Evolutionary conservation across 371 early-diverging fungal genomes (phyloP), one percentile per base, ranked within the genome.

Genomic region (Rhizopus arrhizus): DNA sequence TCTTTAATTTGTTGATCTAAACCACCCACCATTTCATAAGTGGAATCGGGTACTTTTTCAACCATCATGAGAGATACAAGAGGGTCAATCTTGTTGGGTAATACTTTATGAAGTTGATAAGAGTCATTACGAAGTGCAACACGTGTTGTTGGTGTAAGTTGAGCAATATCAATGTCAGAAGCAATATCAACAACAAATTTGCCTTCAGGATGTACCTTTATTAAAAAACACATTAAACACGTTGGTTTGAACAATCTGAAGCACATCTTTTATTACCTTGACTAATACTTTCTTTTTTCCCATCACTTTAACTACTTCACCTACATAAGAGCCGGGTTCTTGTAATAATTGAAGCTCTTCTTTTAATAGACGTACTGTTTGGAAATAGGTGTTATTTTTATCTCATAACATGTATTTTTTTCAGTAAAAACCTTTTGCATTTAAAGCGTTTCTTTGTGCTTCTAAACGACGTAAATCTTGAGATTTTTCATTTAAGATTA

Each of bases 61-160:
- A 99, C 99, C 83, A 99, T 99, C 99, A 99, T 99, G 87, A 99
- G 95, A 13, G 99, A 99, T 16, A 99, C 99, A 15, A 98, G 91
- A 35, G 99, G 95, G 80, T 99, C 99, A 65, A 99, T 99, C 81
- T 96, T 98, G 73, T 99, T 97, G 50, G 99, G 99, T 36, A 99
- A 84, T n/a, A 99, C 98, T 63, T 98, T 91, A 70, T 98, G 96
- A 59, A 99, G 97, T 78, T 98, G 97, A 74, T 99, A 99, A 72
- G 93, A 90, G 75, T 99, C 99, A 69, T 94, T 91, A 49, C 95
- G 90, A 47, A 99, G 86, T 16, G 99, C 99, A 33, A 99, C 98
- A 48, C 99, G 90, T 36, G 91, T 86, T n/a, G 96, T 95, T 13
- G 99, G 92, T 58, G 94, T 95, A 38, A 99, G 86, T 68, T 87